Percentiles rank a stretch among this genome's conserved stretches.
phyloP scores from a whole-genome alignment of 495 filamentous ascomycete genomes.

The Articulospora tetracladia region DNA sequence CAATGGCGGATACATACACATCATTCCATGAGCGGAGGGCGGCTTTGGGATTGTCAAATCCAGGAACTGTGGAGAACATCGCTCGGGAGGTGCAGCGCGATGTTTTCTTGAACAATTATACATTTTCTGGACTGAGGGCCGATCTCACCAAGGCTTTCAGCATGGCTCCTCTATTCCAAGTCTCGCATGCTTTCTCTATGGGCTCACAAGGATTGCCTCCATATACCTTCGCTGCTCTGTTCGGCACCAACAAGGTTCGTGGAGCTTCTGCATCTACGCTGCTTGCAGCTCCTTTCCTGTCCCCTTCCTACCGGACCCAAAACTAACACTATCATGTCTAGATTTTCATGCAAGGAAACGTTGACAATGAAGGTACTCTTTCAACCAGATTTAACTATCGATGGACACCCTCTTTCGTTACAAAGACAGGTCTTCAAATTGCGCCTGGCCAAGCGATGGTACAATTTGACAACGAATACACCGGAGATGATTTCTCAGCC shows the following conservation, averaged over 20 bases:
- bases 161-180: conserved; percentile 89
- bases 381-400: conserved; percentile 86
- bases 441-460: conserved; percentile 70
- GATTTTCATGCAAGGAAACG: conserved; percentile 92
- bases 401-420: conserved; percentile 69
- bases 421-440: conserved; percentile 82
- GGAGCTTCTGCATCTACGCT: conserved; percentile 40
- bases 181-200: conserved; percentile 94
- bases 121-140: conserved; percentile 91
- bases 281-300: not conserved
- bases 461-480: conserved; percentile 91
- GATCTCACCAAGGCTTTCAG: conserved; percentile 95
- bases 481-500: conserved; percentile 85
- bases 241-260: conserved; percentile 85
- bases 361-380: conserved; percentile 85
- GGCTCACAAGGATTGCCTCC: conserved; percentile 82
- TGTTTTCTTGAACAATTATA: conserved; percentile 89
- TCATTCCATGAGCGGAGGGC: conserved; percentile 82
- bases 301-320: not conserved
- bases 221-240: conserved; percentile 91
- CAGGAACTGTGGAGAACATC: conserved; percentile 88
- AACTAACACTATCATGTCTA: conserved; percentile 30
- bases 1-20: conserved; percentile 72
- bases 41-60: conserved; percentile 83
- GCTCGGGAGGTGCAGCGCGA: conserved; percentile 90